These are phyloP conservation scores for Pseudohyphozyma bogoriensis DNA, from an alignment of 768 basidiomycete species.

Conservation along the genomic window DNA sequence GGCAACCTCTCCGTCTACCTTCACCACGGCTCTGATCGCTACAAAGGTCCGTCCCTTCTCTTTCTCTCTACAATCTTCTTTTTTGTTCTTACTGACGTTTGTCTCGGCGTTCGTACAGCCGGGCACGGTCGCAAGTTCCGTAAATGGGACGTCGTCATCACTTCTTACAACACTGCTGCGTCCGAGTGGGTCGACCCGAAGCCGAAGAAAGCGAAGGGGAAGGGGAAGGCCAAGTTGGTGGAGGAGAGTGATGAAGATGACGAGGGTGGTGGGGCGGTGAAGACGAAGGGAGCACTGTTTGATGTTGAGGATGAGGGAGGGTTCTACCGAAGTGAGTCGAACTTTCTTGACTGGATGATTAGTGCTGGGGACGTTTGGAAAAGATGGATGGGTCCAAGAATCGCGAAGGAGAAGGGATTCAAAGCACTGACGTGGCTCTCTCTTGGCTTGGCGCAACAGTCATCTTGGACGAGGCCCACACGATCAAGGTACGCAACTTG, in stretches of 20 bases:
- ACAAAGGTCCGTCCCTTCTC: constrained; percentile 48
- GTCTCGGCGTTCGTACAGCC: neutral
- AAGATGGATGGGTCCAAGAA: no score
- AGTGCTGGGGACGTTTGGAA: no score
- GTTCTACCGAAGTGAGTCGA: constrained; percentile 63
- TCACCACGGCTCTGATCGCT: constrained; percentile 70
- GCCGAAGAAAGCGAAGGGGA: constrained; percentile 39
- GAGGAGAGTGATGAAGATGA: constrained; percentile 25
- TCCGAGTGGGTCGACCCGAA: constrained; percentile 60
- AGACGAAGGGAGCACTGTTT: constrained; percentile 52
- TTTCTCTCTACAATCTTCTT: neutral
- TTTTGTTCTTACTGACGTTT: neutral
- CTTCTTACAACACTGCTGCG: constrained; percentile 73
- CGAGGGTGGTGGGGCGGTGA: constrained; percentile 38
- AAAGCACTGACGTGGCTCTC: neutral
- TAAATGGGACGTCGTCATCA: constrained; percentile 55
- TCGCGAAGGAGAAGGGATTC: no score
- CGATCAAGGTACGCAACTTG: constrained; percentile 79
- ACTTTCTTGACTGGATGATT: neutral
- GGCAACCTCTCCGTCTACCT: constrained; percentile 58
- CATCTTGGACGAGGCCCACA: constrained; percentile 74
- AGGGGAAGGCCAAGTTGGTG: constrained; percentile 42
- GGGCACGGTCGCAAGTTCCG: constrained; percentile 33
- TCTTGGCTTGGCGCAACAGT: no score
- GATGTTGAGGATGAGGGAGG: constrained; percentile 72